These are phyloP conservation scores for Domatiomyces catenatus DNA, from an alignment of 2,329 filamentous ascomycete species.

Conservation along the genomic window DNA sequence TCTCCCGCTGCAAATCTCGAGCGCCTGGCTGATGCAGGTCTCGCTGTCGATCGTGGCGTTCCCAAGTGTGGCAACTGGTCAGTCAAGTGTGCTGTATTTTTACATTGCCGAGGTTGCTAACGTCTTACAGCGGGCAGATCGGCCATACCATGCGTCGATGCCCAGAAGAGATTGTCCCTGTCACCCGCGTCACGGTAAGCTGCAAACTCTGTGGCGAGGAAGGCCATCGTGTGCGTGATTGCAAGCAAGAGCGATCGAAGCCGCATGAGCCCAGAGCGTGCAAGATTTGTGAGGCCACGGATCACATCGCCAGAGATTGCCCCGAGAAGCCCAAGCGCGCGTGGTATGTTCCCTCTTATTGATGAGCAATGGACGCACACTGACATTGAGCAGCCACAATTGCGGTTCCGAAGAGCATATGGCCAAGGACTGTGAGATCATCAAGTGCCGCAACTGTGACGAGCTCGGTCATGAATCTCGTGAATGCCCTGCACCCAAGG, in stretches of 20 bases:
- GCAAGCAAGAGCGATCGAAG: conserved; percentile 21
- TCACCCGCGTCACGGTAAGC: conserved; percentile 30
- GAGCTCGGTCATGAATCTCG: conserved; percentile 7
- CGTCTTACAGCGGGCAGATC: conserved; percentile 23
- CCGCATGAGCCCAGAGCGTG: conserved; percentile 10
- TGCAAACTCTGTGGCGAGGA: conserved; percentile 33
- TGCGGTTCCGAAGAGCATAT: conserved; percentile 35
- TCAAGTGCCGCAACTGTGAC: conserved; percentile 31
- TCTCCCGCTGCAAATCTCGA: conserved; percentile 35
- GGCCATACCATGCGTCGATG: conserved; percentile 36
- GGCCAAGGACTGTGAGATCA: conserved; percentile 30
- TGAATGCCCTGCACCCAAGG: conserved; percentile 5
- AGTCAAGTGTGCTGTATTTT: too few species aligned
- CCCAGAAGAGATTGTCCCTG: conserved; percentile 29
- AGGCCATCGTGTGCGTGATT: conserved; percentile 37
- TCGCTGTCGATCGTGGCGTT: conserved; percentile 35
- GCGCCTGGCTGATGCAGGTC: conserved; percentile 37
- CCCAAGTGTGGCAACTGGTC: conserved; percentile 36
- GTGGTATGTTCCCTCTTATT: conserved; percentile 15
- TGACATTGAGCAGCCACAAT: conserved; percentile 28
- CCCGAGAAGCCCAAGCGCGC: conserved; percentile 21
- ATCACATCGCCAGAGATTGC: conserved; percentile 16
- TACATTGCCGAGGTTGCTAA: not conserved
- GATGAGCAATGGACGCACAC: not conserved
- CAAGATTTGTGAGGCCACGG: conserved; percentile 14